A percentile compares a stretch with the other conserved stretches of the same genome.
Conservation (phyloP, 1,139 yeast species). For the Entelexis paramagnoliae region DNA sequence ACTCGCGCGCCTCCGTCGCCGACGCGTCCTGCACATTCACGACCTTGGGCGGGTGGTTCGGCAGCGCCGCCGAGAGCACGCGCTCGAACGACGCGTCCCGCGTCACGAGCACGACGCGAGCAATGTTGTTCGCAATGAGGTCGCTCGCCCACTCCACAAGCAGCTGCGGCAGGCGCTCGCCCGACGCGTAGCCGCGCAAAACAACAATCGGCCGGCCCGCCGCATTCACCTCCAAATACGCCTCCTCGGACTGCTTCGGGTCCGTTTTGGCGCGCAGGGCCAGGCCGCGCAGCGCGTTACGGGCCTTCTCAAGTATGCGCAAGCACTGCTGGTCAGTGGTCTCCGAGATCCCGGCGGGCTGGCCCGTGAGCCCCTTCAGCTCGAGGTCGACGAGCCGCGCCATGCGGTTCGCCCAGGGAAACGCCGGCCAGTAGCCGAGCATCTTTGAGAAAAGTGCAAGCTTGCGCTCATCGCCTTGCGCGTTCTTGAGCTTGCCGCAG, state of each 20-base stretch:
- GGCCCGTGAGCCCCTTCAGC: slow-evolving; percentile 87
- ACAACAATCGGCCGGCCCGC: slow-evolving; percentile 81
- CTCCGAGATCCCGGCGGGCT: slow-evolving; percentile 84
- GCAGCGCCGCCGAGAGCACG: slow-evolving; percentile 53
- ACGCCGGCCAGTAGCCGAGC: slow-evolving; percentile 84
- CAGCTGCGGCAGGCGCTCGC: slow-evolving; percentile 54
- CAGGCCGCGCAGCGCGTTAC: slow-evolving; percentile 60
- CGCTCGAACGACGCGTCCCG: slow-evolving; percentile 66
- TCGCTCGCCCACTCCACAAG: slow-evolving; percentile 84
- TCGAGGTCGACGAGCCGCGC: slow-evolving; percentile 74
- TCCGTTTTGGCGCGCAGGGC: slow-evolving; percentile 39
- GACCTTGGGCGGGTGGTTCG: slow-evolving; percentile 76
- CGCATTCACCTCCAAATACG: slow-evolving; percentile 75
- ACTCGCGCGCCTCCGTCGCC: slow-evolving; percentile 55
- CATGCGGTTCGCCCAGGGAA: slow-evolving; percentile 81
- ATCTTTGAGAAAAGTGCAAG: slow-evolving; percentile 60
- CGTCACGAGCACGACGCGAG: slow-evolving; percentile 81
- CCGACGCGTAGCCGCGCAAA: slow-evolving; percentile 58
- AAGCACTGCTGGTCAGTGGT: slow-evolving; percentile 73
- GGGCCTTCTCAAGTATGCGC: slow-evolving; percentile 65
- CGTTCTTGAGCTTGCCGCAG: slow-evolving; percentile 63
- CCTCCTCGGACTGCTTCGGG: slow-evolving; percentile 40
- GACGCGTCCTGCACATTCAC: slow-evolving; percentile 75
- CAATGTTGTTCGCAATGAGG: slow-evolving; percentile 64
- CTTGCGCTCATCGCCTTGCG: slow-evolving; percentile 61